Evolutionary conservation across 192 early-diverging fungal species (phyloP).

Genomic region (Coemansia reversa): DNA sequence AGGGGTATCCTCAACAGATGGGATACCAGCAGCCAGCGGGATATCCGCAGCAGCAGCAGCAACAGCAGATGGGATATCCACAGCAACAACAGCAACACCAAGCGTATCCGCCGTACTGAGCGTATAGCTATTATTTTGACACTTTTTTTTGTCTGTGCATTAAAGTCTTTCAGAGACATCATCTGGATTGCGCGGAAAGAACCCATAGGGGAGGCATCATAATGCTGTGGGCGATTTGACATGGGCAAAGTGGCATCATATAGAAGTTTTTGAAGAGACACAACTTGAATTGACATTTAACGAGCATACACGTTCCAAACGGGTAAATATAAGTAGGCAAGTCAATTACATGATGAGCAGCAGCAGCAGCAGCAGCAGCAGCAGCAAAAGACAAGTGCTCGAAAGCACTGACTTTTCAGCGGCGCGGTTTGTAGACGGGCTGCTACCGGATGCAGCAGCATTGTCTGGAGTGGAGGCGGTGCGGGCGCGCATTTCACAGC

Average conservation of each 20-base stretch:
- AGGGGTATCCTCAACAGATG: conserved; percentile 29
- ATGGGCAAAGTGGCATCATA: background rate
- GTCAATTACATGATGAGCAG: background rate
- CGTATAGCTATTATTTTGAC: conserved; percentile 10
- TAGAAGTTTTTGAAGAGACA: too few relatives aligned
- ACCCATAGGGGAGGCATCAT: background rate
- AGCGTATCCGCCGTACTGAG: conserved; percentile 43
- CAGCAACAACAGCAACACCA: conserved; percentile 17
- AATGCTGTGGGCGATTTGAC: background rate
- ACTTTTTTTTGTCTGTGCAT: conserved; percentile 7
- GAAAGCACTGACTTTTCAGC: conserved; percentile 63
- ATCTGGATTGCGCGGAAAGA: background rate
- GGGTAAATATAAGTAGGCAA: background rate
- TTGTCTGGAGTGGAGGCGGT: conserved; percentile 62
- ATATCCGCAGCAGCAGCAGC: conserved; percentile 14
- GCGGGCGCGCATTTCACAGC: conserved; percentile 58
- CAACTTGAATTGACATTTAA: background rate
- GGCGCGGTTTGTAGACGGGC: conserved; percentile 72
- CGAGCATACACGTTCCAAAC: background rate
- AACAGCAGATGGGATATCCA: conserved; percentile 10
- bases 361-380: background rate
- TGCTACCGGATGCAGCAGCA: conserved; percentile 67
- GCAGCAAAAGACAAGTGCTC: conserved; percentile 5
- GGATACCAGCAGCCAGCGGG: conserved; percentile 19
- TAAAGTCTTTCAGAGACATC: background rate